Evolutionary conservation across 2,329 filamentous ascomycete genomes (phyloP).

Genomic region (Nigrograna mackinnonii): DNA sequence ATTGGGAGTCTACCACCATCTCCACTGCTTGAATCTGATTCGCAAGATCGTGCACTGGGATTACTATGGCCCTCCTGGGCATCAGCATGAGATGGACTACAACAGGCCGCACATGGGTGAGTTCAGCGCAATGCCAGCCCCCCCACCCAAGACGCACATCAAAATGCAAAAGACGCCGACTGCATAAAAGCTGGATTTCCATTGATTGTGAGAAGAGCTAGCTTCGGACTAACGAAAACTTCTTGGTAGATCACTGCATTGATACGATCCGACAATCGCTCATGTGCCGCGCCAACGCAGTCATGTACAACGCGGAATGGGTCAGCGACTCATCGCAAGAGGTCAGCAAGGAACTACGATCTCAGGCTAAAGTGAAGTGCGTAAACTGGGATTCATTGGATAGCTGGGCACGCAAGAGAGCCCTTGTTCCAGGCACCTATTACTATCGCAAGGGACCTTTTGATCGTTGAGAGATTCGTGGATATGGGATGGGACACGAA

Average conservation of each 20-base stretch:
- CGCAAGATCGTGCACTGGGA: constrained; percentile 3
- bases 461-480: too few species aligned
- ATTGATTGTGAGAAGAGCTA: too few species aligned
- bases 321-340: not conserved
- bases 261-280: constrained; percentile 1
- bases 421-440: not conserved
- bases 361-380: not conserved
- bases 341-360: not conserved
- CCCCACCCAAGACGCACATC: too few species aligned
- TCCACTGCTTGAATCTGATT: constrained; percentile 5
- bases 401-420: constrained; percentile 1
- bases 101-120: too few species aligned
- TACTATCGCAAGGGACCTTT: too few species aligned
- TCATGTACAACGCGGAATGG: constrained; percentile 3
- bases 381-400: constrained; percentile 5
- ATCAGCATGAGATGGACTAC: too few species aligned
- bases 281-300: constrained; percentile 4
- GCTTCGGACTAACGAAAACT: too few species aligned
- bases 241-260: constrained; percentile 8
- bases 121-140: too few species aligned
- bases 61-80: constrained; percentile 1
- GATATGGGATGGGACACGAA: too few species aligned
- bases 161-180: too few species aligned
- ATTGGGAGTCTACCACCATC: constrained; percentile 4
- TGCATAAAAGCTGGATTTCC: too few species aligned